phyloP scores from a whole-genome alignment of 495 filamentous ascomycete genomes.

The Chlorociboria aeruginascens region DNA sequence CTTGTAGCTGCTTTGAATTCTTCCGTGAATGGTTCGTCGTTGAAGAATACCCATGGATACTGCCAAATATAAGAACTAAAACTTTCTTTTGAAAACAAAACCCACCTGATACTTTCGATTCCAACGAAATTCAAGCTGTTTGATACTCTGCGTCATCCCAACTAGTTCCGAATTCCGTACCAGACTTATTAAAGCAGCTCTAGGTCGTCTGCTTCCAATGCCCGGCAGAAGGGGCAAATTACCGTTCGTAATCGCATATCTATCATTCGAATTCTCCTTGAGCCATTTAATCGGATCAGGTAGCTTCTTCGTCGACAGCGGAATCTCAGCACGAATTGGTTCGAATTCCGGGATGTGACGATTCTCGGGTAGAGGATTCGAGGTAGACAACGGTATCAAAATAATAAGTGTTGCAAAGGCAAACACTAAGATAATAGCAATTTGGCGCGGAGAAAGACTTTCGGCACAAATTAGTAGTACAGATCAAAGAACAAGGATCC shows the following conservation, averaged over 20 bases:
- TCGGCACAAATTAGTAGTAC: no score
- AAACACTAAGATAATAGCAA: background rate
- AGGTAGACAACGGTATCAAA: background rate
- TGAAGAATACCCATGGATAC: conserved; percentile 98
- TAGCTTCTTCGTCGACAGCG: conserved; percentile 9
- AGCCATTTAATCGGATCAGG: conserved; percentile 26
- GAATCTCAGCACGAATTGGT: conserved; percentile 15
- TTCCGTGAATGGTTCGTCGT: conserved; percentile 82
- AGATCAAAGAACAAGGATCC: no score
- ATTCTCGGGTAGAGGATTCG: background rate
- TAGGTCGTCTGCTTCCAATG: background rate
- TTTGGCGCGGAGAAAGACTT: no score
- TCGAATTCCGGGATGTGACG: conserved; percentile 11
- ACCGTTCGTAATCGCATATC: conserved; percentile 16
- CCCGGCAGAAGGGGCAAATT: background rate
- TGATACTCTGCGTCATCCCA: conserved; percentile 72
- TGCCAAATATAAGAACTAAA: conserved; percentile 51
- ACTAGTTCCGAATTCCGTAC: conserved; percentile 81
- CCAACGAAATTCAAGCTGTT: conserved; percentile 86
- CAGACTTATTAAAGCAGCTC: conserved; percentile 76
- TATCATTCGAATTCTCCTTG: conserved; percentile 25
- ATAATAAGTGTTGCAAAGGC: background rate
- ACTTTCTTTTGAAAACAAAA: background rate
- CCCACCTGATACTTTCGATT: conserved; percentile 46
- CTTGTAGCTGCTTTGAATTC: conserved; percentile 77